Evolutionary conservation across 495 filamentous ascomycete species (phyloP).

Genomic region (Margaritispora aquatica): DNA sequence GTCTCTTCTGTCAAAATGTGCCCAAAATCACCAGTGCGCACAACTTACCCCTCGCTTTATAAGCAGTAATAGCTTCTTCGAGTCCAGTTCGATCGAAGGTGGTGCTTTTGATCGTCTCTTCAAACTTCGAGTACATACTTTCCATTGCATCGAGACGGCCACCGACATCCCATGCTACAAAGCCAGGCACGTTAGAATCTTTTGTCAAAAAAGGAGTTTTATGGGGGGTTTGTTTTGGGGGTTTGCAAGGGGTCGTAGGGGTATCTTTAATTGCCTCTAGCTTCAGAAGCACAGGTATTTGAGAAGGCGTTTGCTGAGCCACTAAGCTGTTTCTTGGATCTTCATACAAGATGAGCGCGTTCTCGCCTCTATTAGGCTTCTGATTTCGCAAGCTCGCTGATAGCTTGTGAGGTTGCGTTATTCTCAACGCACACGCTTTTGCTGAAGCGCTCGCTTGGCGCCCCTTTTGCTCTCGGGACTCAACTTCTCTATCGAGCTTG

Average conservation of each 20-base stretch:
- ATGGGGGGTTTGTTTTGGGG: constrained; percentile 30
- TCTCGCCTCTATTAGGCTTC: constrained; percentile 9
- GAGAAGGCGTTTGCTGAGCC: constrained; percentile 29
- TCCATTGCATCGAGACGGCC: constrained; percentile 61
- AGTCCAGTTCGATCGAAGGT: constrained; percentile 53
- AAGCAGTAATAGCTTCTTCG: constrained; percentile 62
- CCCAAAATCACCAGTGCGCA: background rate
- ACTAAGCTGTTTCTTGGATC: constrained; percentile 12
- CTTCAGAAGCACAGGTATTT: constrained; percentile 25
- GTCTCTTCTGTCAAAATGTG: constrained; percentile 11
- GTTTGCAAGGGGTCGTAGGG: constrained; percentile 14
- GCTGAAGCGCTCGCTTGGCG: constrained; percentile 14
- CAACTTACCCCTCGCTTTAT: constrained; percentile 68
- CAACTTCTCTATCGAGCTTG: constrained; percentile 19
- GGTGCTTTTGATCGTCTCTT: constrained; percentile 54
- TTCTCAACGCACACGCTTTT: constrained; percentile 1
- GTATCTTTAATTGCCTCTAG: constrained; percentile 13
- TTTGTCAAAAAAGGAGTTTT: constrained; percentile 58
- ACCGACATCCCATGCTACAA: constrained; percentile 57
- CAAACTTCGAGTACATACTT: constrained; percentile 50
- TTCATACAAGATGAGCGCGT: constrained; percentile 15
- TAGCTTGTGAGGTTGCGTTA: constrained; percentile 9
- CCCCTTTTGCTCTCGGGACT: background rate
- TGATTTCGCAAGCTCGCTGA: constrained; percentile 12
- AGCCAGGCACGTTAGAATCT: constrained; percentile 54